These are phyloP conservation scores for Talaromyces piceae DNA, from an alignment of 2,329 filamentous ascomycete species.

Conservation along the genomic window DNA sequence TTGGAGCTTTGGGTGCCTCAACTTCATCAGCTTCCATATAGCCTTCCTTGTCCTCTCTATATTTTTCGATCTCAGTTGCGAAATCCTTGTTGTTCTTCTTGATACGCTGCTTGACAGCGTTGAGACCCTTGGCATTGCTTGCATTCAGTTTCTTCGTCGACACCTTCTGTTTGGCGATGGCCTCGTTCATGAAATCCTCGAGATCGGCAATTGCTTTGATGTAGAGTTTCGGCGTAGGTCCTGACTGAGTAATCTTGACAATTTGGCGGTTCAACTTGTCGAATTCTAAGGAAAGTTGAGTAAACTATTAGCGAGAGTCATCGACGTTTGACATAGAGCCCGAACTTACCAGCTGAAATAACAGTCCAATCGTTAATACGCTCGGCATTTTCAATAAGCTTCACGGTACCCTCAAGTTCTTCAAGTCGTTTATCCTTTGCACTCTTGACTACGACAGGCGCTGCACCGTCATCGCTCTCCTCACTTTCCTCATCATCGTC, in stretches of 20 bases:
- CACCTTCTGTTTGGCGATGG: constrained; percentile 90
- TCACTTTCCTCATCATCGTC: constrained; percentile 64
- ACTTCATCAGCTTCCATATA: constrained; percentile 83
- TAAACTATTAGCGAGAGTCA: background rate
- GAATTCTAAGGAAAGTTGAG: constrained; percentile 57
- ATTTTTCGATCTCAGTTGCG: constrained; percentile 77
- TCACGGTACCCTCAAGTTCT: constrained; percentile 83
- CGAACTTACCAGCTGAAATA: constrained; percentile 69
- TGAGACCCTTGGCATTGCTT: constrained; percentile 85
- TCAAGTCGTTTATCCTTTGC: constrained; percentile 96
- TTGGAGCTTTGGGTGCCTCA: constrained; percentile 43
- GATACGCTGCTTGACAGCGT: constrained; percentile 95
- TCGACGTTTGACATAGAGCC: background rate
- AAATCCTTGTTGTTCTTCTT: constrained; percentile 98
- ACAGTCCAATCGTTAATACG: constrained; percentile 98
- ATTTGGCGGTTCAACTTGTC: constrained; percentile 89
- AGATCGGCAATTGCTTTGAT: constrained; percentile 89
- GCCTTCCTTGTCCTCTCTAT: constrained; percentile 73
- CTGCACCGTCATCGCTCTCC: constrained; percentile 77
- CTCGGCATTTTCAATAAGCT: constrained; percentile 88
- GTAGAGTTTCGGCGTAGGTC: constrained; percentile 80
- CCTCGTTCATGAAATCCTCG: constrained; percentile 90
- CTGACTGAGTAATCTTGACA: constrained; percentile 66
- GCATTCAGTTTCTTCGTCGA: constrained; percentile 98
- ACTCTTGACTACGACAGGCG: constrained; percentile 82